Evolutionary conservation across 2,329 filamentous ascomycete species (phyloP), one percentile per base, ranked within the genome.

Genomic region (Alternaria arbusti): DNA sequence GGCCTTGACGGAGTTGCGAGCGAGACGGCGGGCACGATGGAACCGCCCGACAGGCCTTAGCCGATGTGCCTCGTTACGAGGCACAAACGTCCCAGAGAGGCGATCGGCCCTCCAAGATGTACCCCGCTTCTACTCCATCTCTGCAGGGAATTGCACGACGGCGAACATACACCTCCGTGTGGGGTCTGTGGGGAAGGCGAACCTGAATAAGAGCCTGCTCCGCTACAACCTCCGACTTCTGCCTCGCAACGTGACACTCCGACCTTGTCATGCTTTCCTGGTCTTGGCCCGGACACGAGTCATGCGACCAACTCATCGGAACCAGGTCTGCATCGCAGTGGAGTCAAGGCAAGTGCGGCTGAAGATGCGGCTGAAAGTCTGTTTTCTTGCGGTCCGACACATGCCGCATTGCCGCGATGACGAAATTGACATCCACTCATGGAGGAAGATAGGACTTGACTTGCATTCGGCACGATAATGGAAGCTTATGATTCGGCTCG

Each of bases 61-160:
- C 49, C 25, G n/a, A 40, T 59, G 55, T 57, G 54, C 61, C 65
- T 68, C 72, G 72, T 69, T 17, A 71, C 72, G 72, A 73, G 72
- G 66, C 65, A 59, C 23, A 32, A 15, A 11, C 25, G 11, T 25
- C 25, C 26, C 32, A 45, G 22, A 23, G 30, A 54, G 28, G 56
- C 15, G 47, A 30, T 22, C 22, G 25, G 47, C 26, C 23, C 40
- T n/a, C 23, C 22, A 28, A 28, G 10, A 43, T 57, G 52, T 26
- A 58, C 65, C 65, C 65, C 68, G 57, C 65, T 63, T 62, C 51
- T 61, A 61, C 67, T 59, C 63, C 54, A 57, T 40, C 60, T 47
- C 51, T 54, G 20, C 25, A 47, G 51, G 59, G 47, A 40, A 45
- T 62, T 23, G 23, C 20, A 43, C 43, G 15, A 50, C 32, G 23